These are phyloP conservation scores for Monosporascus cannonballus DNA, from an alignment of 2,329 filamentous ascomycete genomes.

Conservation along the genomic window DNA sequence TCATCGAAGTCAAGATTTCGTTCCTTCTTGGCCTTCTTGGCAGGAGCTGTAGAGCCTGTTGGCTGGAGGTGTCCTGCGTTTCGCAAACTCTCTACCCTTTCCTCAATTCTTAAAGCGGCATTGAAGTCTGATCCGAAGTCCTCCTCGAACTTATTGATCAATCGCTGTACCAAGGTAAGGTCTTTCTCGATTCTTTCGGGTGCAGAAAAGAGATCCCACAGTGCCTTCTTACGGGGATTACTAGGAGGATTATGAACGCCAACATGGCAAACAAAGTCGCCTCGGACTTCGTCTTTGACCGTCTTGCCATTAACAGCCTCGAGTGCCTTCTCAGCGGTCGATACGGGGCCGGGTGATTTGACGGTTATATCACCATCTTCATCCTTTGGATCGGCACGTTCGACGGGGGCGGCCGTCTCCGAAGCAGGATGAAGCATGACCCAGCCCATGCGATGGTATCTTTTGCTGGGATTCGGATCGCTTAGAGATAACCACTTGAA, in stretches of 20 bases:
- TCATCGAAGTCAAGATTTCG: constrained; percentile 55
- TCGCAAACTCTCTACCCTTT: constrained; percentile 76
- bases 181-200: constrained; percentile 92
- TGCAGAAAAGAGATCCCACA: constrained; percentile 94
- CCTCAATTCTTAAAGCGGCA: constrained; percentile 74
- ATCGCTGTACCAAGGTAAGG: constrained; percentile 71
- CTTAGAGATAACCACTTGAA: constrained; percentile 96
- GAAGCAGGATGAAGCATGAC: constrained; percentile 85
- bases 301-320: constrained; percentile 97
- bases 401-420: constrained; percentile 58
- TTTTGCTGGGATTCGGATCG: constrained; percentile 93
- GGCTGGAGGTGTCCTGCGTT: constrained; percentile 73
- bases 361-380: constrained; percentile 54
- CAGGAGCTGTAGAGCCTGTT: constrained; percentile 43
- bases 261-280: constrained; percentile 96
- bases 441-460: constrained; percentile 97
- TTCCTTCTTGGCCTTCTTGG: constrained; percentile 57
- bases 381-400: constrained; percentile 68
- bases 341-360: constrained; percentile 40
- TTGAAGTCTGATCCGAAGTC: constrained; percentile 75
- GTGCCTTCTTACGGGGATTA: constrained; percentile 83
- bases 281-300: constrained; percentile 86
- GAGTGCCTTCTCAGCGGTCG: constrained; percentile 77
- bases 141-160: constrained; percentile 78
- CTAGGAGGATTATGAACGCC: constrained; percentile 88